Evolutionary conservation across 441 rosid genomes (phyloP).

Genomic region (Cnidoscolus chayamansa): DNA sequence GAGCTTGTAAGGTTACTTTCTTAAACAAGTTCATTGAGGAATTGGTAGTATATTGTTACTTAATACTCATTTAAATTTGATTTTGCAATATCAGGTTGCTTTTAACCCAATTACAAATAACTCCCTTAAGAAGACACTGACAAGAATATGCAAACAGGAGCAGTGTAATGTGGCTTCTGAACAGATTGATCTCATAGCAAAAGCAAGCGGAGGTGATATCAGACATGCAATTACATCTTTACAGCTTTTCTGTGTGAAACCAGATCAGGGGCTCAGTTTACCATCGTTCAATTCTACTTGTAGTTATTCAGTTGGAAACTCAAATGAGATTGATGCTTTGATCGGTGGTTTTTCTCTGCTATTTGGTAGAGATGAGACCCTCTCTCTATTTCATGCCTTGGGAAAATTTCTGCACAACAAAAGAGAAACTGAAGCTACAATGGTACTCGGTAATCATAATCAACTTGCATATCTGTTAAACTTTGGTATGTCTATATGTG

Average conservation of each 20-base stretch:
- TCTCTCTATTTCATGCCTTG: conserved; percentile 84
- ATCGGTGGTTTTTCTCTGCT: conserved; percentile 43
- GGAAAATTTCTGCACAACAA: conserved; percentile 96
- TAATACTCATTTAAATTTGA: conserved; percentile 30
- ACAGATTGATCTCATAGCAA: conserved; percentile 71
- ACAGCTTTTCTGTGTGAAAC: conserved; percentile 65
- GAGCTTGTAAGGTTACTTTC: conserved; percentile 75
- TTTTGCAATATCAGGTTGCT: conserved; percentile 51
- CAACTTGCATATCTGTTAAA: background rate
- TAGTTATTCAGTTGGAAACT: conserved; percentile 30
- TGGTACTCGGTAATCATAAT: conserved; percentile 40
- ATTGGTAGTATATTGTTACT: conserved; percentile 2
- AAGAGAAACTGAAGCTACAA: conserved; percentile 54
- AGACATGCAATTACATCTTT: conserved; percentile 86
- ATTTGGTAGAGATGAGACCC: conserved; percentile 77
- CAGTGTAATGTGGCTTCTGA: conserved; percentile 45
- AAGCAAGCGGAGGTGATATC: conserved; percentile 89
- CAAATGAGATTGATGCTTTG: conserved; percentile 35
- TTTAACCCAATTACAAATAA: conserved; percentile 81
- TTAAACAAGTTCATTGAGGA: conserved; percentile 24
- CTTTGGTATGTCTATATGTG: background rate
- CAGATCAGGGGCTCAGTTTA: conserved; percentile 32
- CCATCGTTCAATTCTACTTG: conserved; percentile 25
- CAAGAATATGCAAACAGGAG: conserved; percentile 74
- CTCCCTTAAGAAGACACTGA: conserved; percentile 67